Evolutionary conservation across 192 early-diverging fungal genomes (phyloP).

Genomic region (Coemansia sp.): DNA sequence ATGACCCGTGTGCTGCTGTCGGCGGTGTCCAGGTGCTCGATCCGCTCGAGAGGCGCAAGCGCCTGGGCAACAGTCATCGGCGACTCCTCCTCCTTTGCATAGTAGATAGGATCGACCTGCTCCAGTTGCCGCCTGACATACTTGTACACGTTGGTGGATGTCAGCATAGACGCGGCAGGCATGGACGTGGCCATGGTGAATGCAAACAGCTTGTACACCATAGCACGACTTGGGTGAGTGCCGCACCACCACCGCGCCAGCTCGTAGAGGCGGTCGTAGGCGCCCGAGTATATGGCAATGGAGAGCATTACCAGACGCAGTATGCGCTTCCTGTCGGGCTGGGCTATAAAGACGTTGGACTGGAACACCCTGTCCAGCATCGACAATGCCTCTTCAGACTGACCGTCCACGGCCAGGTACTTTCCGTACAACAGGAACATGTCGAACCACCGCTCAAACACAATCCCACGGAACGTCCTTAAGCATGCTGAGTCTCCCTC

Average conservation of each 20-base stretch:
- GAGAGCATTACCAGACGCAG: conserved; percentile 18
- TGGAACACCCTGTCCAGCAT: conserved; percentile 29
- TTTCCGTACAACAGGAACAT: conserved; percentile 44
- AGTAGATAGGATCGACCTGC: conserved; percentile 21
- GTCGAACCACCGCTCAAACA: conserved; percentile 36
- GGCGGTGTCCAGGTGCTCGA: not conserved
- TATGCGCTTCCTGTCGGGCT: conserved; percentile 1
- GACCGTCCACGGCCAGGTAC: conserved; percentile 21
- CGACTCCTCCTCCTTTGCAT: not conserved
- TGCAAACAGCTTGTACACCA: conserved; percentile 26
- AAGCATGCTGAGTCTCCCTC: conserved; percentile 1
- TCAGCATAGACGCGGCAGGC: conserved; percentile 10
- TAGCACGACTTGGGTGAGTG: conserved; percentile 8
- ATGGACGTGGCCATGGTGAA: conserved; percentile 21
- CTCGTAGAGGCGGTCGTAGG: conserved; percentile 18
- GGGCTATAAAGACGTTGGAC: conserved; percentile 29
- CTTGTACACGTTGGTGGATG: conserved; percentile 38
- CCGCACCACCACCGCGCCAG: conserved; percentile 43
- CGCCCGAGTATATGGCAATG: conserved; percentile 9
- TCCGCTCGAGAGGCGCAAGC: not conserved
- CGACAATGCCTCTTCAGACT: conserved; percentile 10
- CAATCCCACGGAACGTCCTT: conserved; percentile 42
- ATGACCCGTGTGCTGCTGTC: no score
- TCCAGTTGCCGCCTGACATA: conserved; percentile 33
- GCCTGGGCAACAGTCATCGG: no score